Base-by-base conservation (phyloP, 1,284 basidiomycete species). In the Boletellus deceptivus region DNA sequence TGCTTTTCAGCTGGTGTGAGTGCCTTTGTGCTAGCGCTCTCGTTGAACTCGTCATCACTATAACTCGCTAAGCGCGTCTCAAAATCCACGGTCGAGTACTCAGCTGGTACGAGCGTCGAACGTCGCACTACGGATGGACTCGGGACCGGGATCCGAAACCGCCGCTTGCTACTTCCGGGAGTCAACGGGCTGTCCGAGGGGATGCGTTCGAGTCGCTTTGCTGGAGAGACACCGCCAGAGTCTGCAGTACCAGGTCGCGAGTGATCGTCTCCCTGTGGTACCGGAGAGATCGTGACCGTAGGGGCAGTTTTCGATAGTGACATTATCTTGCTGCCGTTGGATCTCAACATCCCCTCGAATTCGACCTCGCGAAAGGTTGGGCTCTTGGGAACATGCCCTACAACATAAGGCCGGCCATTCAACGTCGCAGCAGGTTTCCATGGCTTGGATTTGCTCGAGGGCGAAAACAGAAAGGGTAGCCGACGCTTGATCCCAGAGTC, bases 351-450 rank as follows among this genome's bases (percentile, higher is more conserved):
- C 17, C 83, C 80, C 61, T 93, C 91, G 60, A 94, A 93, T 62
- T 93, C 91, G 42, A 82, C 77, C 62, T 89, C 87, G 43, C 82
- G 76, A 49, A 77, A 74, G 6, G 76, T 78, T 3, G 82, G 81
- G 53, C 78, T 82, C 43, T 72, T 73, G 3, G 86, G 84, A 1
- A 85, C 83, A 55, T 82, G 79, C 2, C 86, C 86, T 4, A 87
- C 72, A 36, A 83, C 76, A 58, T 89, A 89, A 6, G 86, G 86
- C 8, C 83, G 79, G 0, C 87, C 87, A 57, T 90, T 90, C 43
- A 91, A 75, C 17, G 86, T 89, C n/a, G 82, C 60, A 11, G 85
- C 85, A 40, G 80, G 85, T 61, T 89, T 90, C 84, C 86, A 90
- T 56, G 80, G 78, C 59, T 78, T 79, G 51, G 72, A 67, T 59